Percentiles rank a stretch among this genome's conserved stretches.
These are phyloP conservation scores for Periconia digitata DNA, from an alignment of 2,329 filamentous ascomycete genomes.

Conservation along the genomic window DNA sequence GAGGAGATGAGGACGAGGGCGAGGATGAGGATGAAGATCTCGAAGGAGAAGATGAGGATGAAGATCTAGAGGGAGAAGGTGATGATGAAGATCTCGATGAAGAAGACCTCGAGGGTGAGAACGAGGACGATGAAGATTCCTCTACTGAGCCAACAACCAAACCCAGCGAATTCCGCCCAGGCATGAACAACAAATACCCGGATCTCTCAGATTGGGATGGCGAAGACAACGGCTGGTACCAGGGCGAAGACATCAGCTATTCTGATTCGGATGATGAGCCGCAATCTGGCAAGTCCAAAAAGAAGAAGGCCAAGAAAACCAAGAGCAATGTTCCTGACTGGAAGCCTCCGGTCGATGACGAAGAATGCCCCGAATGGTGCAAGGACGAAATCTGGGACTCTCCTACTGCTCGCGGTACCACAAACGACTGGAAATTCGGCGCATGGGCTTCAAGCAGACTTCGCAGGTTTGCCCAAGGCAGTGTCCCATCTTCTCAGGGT, in stretches of 20 bases:
- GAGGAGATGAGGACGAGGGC: too few relatives aligned
- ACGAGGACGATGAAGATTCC: not conserved
- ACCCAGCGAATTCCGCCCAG: too few relatives aligned
- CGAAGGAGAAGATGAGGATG: not conserved
- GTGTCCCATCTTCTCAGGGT: slow-evolving; percentile 7
- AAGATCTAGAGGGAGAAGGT: not conserved
- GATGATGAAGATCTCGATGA: not conserved
- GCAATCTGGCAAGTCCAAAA: not conserved
- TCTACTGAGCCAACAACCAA: not conserved
- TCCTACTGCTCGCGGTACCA: not conserved
- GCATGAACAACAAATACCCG: not conserved
- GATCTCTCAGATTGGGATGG: slow-evolving; percentile 9
- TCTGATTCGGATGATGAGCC: not conserved
- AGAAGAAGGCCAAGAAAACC: slow-evolving; percentile 1
- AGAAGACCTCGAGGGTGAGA: not conserved
- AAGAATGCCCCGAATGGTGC: slow-evolving; percentile 18
- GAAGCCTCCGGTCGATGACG: slow-evolving; percentile 6
- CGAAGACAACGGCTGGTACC: slow-evolving; percentile 12
- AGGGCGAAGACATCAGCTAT: slow-evolving; percentile 12
- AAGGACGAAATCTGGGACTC: not conserved
- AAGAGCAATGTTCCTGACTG: not conserved
- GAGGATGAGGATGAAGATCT: too few relatives aligned
- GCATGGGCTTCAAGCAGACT: not conserved
- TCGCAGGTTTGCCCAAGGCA: not conserved
- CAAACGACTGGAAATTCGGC: not conserved